Evolutionary conservation across 345 rosid genomes (phyloP), one percentile per base, ranked within the genome.

Genomic region (Eucalyptus pauciflora): DNA sequence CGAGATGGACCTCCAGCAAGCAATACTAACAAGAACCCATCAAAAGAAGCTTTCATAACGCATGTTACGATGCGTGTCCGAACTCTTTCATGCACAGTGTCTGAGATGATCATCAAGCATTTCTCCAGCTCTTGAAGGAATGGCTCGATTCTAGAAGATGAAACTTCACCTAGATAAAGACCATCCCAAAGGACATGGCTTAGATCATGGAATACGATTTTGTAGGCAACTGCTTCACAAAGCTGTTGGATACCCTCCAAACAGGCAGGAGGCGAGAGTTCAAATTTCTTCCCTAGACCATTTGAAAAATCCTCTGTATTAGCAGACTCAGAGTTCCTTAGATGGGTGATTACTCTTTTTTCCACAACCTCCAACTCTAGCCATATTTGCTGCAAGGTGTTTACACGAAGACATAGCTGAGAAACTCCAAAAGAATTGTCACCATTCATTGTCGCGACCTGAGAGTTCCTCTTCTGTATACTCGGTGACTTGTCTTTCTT

Each of bases 1-100:
- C 99, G 98, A 31, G 96, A 93, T 37, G 99, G 98, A 20, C 99
- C 99, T 89, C 99, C 99, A 69, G 99, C 99, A 17, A 98, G 99
- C 71, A 98, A 91, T 88, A 98, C 99, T 67, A 98, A 93, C 90
- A 96, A 91, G 91, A 97, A 97, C 83, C 99, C 99, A 87, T 98
- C 99, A 45, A 95, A 95, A 14, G 99, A 94, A 81, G 99, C 99
- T 89, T 91, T 95, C 99, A 98, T 96, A 29, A 97, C 58, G 89
- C 96, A 98, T 2, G 97, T 94, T 62, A 98, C 88, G 87, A 98
- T 92, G 46, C 99, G 94, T 71, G 97, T 94, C 20, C 97, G 96
- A 85, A 97, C 98, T 90, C 95, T 94, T 90, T 98, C 99, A 31
- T 94, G 96, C 88, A 96, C 93, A 3, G 94, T 94, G 76, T 95